A percentile compares a stretch with the other conserved stretches of the same genome.
Evolutionary conservation across 371 early-diverging fungal species (phyloP).

Genomic region (Syncephalastrum sp.): DNA sequence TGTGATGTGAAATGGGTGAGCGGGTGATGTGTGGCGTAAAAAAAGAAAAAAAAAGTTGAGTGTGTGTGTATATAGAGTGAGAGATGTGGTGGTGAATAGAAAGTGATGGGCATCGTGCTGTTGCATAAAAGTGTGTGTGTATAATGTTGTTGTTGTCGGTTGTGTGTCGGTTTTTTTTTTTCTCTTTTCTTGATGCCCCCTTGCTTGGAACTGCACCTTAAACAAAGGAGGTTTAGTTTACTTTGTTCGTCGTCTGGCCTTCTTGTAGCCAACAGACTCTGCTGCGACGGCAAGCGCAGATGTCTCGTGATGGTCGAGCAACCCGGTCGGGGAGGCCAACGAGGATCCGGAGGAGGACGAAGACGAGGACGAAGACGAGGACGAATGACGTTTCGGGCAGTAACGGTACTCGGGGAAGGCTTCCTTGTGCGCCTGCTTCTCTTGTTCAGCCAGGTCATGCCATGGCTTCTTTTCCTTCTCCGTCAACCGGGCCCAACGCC

Average conservation of each 20-base stretch:
- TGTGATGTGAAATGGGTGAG: no score
- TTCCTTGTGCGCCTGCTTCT: conserved; percentile 45
- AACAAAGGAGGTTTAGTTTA: conserved; percentile 4
- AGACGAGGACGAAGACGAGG: conserved; percentile 16
- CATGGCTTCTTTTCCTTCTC: conserved; percentile 49
- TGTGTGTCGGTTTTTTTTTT: no score
- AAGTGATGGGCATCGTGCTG: neutral
- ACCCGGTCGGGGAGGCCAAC: conserved; percentile 14
- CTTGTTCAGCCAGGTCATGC: conserved; percentile 47
- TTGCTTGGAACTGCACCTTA: no score
- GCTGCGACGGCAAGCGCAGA: conserved; percentile 9
- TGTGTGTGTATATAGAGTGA: neutral
- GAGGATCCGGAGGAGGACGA: conserved; percentile 13
- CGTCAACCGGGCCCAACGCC: conserved; percentile 39
- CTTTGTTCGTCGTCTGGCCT: conserved; percentile 24
- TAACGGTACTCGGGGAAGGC: conserved; percentile 49
- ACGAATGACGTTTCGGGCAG: conserved; percentile 37
- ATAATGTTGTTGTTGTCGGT: neutral
- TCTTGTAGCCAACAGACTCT: conserved; percentile 19
- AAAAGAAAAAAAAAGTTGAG: no score
- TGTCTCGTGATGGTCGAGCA: no score
- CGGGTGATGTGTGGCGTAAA: no score
- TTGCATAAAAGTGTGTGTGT: neutral
- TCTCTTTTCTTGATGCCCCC: no score
- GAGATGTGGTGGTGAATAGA: neutral